Evolutionary conservation across 1,139 yeast species (phyloP).

Genomic region (Saccharomyces hybrid): DNA sequence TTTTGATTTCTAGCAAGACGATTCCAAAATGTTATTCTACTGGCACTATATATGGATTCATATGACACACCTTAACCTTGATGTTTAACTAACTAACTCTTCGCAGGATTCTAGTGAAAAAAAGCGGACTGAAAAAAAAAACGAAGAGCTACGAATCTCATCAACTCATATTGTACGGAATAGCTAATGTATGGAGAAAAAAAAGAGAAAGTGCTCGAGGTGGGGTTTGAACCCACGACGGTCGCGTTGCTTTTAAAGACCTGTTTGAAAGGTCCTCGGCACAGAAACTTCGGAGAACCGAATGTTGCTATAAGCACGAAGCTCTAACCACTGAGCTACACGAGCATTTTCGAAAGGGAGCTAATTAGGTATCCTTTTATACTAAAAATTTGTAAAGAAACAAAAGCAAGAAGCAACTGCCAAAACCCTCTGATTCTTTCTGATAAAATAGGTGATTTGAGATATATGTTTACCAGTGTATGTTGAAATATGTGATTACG

Average conservation of each 20-base stretch:
- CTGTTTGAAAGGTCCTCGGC: conserved; percentile 16
- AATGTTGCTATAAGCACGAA: conserved; percentile 43
- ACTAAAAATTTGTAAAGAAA: no score
- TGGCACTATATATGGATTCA: no score
- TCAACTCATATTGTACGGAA: neutral
- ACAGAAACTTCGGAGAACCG: conserved; percentile 23
- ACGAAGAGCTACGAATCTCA: neutral
- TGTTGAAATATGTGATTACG: no score
- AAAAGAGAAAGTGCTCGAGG: conserved; percentile 40
- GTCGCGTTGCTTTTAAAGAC: conserved; percentile 39
- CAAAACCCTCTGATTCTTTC: no score
- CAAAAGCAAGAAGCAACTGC: no score
- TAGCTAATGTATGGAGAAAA: conserved; percentile 4
- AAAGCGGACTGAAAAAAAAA: neutral
- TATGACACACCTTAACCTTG: no score
- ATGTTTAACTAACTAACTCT: neutral
- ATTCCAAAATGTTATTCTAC: no score
- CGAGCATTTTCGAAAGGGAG: conserved; percentile 33
- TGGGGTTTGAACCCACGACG: conserved; percentile 49
- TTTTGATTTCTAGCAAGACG: neutral
- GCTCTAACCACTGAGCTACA: conserved; percentile 49
- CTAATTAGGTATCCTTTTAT: neutral
- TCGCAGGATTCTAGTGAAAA: neutral
- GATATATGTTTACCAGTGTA: no score
- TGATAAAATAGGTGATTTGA: no score